Base-by-base conservation (phyloP, 495 filamentous ascomycete genomes). In the Glonium stellatum region DNA sequence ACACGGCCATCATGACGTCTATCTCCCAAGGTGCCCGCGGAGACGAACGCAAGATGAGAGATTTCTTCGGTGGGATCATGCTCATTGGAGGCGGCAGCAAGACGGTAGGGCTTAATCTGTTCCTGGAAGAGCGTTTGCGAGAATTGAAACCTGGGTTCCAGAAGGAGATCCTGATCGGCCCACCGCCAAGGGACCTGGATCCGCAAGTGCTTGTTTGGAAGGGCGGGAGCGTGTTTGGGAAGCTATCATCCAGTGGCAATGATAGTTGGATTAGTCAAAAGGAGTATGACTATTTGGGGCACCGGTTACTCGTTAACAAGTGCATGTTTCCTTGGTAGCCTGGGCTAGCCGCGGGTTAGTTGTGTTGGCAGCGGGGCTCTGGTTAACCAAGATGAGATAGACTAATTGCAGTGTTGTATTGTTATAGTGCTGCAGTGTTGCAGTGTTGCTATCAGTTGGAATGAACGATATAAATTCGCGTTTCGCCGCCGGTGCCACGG, bases 151-250 rank as follows among this genome's bases (percentile, higher is more conserved):
- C 89, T 10, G 83, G 83, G 27, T 84, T 86, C 64, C 72, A 78
- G 6, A 92, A 92, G 61, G 85, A 90, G 61, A 91, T 98, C 61
- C 79, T 97, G 65, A 90, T 97, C 52, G 90, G 88, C 36, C 81
- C 83, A 15, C 92, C 90, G 37, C 95, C 93, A 1, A 74, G 93
- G 61, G 93, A 98, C 66, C 82, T 98, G 69, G 93, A 97, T 70
- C 88, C 90, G 22, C 90, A 96, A 70, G 91, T 96, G 5, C 88
- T 97, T 34, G 87, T 87, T 6, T 98, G 93, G 93, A 98, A 98
- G 79, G 93, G 93, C 1, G 95, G 88, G 3, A 96, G 91, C 67
- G 89, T 98, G 27, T 98, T 97, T 78, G 91, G 89, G n/a, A 92
- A 95, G 75, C 76, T 98, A 69, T 80, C 73, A 60, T 76, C 78